Evolutionary conservation across 2,329 filamentous ascomycete species (phyloP), one percentile per base, ranked within the genome.

Genomic region (Orbilia quercus): DNA sequence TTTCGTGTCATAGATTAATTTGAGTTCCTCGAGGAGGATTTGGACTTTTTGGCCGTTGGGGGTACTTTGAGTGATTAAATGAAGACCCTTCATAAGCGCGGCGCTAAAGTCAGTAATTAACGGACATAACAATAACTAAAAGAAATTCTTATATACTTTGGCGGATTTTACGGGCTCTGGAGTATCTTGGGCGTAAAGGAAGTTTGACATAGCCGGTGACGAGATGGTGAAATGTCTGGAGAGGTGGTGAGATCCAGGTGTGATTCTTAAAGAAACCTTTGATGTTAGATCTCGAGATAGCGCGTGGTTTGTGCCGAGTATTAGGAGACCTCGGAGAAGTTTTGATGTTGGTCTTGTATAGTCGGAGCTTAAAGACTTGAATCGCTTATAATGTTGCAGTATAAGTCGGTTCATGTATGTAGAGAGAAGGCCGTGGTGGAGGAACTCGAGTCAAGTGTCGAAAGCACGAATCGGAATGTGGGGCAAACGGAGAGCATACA

Each of bases 1-100:
- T 66, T 83, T 76, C 1, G 81, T 83, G 47, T 82, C 83, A 76
- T 86, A 86, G 25, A 78, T 74, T 14, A 83, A 82, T 44, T 82
- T 82, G 22, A 86, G 79, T 77, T 86, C 85, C 76, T 86, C 85
- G n/a, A 85, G 82, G 74, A 85, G 79, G 77, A 85, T 85, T 76
- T 84, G 83, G 1, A 84, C 82, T 20, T 84, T 84, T 73, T 83
- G 80, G 25, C 84, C 84, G 77, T 85, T 86, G 42, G 84, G 84
- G 1, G 84, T 85, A 75, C 78, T 82, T 76, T 81, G 80, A 0
- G 84, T 86, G 76, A 86, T 80, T 1, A 86, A 79, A 76, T 85
- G 83, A 36, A 86, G 80, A 38, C 84, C 84, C 79, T 80, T 20
- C 28, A 53, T 2, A 20, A 14, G 3, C 3, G 50, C 16, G 20